These are phyloP conservation scores for Phytophthora meadii DNA, from an alignment of 352 stramenopile species.

Conservation along the genomic window DNA sequence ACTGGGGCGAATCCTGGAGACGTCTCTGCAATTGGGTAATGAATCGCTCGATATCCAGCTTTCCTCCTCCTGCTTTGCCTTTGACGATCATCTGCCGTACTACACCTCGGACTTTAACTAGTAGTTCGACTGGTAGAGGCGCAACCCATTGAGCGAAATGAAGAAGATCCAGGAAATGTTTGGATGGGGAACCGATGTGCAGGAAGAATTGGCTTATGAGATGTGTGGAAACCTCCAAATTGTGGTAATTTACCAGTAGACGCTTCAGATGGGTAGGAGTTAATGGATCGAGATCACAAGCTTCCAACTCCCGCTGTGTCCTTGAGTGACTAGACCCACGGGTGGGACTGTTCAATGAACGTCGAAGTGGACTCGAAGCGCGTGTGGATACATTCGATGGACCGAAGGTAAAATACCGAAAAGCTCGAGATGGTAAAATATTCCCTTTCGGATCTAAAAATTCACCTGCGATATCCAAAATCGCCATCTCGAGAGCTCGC, in stretches of 20 bases:
- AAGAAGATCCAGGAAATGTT: conserved; percentile 53
- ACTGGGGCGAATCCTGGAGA: conserved; percentile 38
- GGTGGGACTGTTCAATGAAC: conserved; percentile 2
- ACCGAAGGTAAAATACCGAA: conserved; percentile 39
- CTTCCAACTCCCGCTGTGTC: conserved; percentile 30
- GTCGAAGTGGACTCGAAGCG: conserved; percentile 6
- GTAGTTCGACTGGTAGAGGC: conserved; percentile 41
- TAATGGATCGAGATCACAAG: conserved; percentile 38
- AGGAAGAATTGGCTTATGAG: conserved; percentile 64
- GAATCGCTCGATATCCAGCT: conserved; percentile 61
- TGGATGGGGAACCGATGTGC: conserved; percentile 48
- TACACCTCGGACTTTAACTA: conserved; percentile 40
- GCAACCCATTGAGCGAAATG: conserved; percentile 52
- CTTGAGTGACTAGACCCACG: background rate
- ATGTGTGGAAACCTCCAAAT: conserved; percentile 47
- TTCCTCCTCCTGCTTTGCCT: conserved; percentile 52
- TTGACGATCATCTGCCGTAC: conserved; percentile 53
- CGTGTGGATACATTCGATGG: background rate
- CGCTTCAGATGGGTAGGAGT: conserved; percentile 46
- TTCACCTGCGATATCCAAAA: conserved; percentile 40
- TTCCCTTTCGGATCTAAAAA: conserved; percentile 25
- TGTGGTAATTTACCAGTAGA: conserved; percentile 35
- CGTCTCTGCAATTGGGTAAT: conserved; percentile 41
- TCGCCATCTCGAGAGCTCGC: conserved; percentile 40
- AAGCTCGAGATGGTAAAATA: conserved; percentile 34